Evolutionary conservation across 2,329 filamentous ascomycete genomes (phyloP).

Genomic region (Cercospora zeina): DNA sequence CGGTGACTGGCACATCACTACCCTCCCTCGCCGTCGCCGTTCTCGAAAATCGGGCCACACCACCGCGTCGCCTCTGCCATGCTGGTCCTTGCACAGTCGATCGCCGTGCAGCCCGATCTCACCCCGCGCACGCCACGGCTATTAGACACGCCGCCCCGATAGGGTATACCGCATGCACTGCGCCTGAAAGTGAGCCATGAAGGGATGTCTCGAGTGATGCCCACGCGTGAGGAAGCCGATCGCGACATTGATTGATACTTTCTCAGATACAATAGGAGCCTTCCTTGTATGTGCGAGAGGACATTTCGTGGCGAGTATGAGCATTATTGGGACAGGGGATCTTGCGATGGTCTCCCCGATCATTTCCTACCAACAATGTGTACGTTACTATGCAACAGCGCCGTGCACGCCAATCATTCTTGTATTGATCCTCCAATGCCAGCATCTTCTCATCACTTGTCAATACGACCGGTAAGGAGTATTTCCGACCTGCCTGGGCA

Average conservation of each 20-base stretch:
- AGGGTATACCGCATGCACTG: not conserved
- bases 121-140: not conserved
- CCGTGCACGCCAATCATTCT: not conserved
- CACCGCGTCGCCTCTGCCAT: not conserved
- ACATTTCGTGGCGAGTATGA: constrained; percentile 15
- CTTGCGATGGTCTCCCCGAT: constrained; percentile 10
- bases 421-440: not conserved
- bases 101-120: not conserved
- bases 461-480: constrained; percentile 20
- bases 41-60: not conserved
- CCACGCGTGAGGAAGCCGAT: constrained; percentile 15
- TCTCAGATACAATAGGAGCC: not conserved
- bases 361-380: constrained; percentile 9
- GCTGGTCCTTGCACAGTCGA: not conserved
- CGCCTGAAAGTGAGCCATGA: not conserved
- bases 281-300: constrained; percentile 14
- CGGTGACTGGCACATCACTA: no score
- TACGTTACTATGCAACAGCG: not conserved
- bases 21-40: not conserved
- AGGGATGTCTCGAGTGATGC: constrained; percentile 12
- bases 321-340: constrained; percentile 15
- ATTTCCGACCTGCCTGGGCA: not conserved
- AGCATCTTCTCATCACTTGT: constrained; percentile 16
- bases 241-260: constrained; percentile 13
- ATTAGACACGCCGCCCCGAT: not conserved